Percentiles rank a stretch among this genome's conserved stretches.
Evolutionary conservation across 2,329 filamentous ascomycete species (phyloP).

Genomic region (Botrytis hyacinthi): DNA sequence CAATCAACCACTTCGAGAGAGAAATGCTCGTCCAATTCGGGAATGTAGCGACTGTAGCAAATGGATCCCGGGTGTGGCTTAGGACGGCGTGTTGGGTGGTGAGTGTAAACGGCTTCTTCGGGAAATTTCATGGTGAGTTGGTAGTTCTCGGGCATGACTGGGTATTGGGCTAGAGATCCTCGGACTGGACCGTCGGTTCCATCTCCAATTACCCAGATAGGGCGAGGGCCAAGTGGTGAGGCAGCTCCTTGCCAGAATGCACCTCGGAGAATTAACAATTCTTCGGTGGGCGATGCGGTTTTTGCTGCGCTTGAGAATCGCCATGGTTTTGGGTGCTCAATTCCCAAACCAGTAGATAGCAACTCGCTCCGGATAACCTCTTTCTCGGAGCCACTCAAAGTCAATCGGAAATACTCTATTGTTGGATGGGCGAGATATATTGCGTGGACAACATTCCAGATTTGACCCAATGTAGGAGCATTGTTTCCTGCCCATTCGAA

Average conservation of each 20-base stretch:
- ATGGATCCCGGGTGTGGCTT: conserved; percentile 70
- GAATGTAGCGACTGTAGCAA: conserved; percentile 76
- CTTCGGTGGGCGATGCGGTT: conserved; percentile 22
- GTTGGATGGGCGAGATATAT: conserved; percentile 38
- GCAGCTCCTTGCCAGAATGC: conserved; percentile 71
- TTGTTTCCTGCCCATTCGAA: conserved; percentile 39
- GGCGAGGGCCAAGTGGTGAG: conserved; percentile 63
- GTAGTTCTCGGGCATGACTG: conserved; percentile 44
- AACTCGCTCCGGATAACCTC: conserved; percentile 37
- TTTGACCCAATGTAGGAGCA: conserved; percentile 39
- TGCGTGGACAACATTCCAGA: conserved; percentile 43
- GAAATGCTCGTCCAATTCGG: conserved; percentile 72
- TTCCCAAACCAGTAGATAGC: conserved; percentile 33
- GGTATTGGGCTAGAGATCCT: conserved; percentile 38
- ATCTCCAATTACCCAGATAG: conserved; percentile 50
- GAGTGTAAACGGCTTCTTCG: conserved; percentile 47
- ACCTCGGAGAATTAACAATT: conserved; percentile 51
- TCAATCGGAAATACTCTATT: conserved; percentile 40
- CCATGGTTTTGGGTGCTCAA: conserved; percentile 26
- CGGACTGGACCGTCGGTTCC: conserved; percentile 41
- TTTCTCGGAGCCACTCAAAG: conserved; percentile 36
- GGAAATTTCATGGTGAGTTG: conserved; percentile 43
- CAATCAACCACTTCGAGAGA: conserved; percentile 74
- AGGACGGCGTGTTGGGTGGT: conserved; percentile 67
- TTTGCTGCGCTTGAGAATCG: not conserved